Evolutionary conservation across 2,329 filamentous ascomycete species (phyloP).

Genomic region (Zopfia rhizophila): DNA sequence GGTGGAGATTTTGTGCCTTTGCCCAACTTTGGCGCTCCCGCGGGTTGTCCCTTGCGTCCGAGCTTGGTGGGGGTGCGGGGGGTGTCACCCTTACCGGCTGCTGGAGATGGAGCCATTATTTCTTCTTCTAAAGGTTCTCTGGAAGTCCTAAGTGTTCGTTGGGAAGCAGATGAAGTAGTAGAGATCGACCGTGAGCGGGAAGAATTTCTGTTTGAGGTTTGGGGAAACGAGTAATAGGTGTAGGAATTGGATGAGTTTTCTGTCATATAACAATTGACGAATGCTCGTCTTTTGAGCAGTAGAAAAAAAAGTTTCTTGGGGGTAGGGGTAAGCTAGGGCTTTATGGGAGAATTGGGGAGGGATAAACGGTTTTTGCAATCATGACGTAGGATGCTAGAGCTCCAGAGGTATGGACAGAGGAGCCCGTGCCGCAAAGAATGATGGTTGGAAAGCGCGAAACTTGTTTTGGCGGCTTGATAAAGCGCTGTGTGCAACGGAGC

Average conservation of each 20-base stretch:
- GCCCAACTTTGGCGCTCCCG: constrained; percentile 53
- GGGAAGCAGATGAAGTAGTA: constrained; percentile 46
- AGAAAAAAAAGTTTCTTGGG: constrained; percentile 20
- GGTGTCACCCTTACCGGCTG: constrained; percentile 60
- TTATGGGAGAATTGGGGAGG: constrained; percentile 41
- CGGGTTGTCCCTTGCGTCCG: constrained; percentile 54
- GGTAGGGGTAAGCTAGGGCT: constrained; percentile 32
- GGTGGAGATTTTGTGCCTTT: constrained; percentile 47
- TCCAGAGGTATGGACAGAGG: constrained; percentile 34
- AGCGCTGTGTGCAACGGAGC: constrained; percentile 38
- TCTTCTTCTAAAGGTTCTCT: constrained; percentile 40
- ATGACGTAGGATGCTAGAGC: constrained; percentile 47
- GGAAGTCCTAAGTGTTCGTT: constrained; percentile 43
- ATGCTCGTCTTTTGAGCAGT: constrained; percentile 43
- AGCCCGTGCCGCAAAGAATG: constrained; percentile 47
- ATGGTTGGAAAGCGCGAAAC: constrained; percentile 41
- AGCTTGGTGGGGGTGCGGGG: constrained; percentile 64
- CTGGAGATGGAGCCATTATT: constrained; percentile 62
- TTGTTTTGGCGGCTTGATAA: constrained; percentile 45
- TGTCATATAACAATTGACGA: constrained; percentile 59
- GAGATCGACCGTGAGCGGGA: constrained; percentile 54
- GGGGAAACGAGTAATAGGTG: constrained; percentile 64
- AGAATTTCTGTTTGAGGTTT: constrained; percentile 58
- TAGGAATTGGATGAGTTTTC: constrained; percentile 59
- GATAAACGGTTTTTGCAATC: constrained; percentile 26